Conservation (phyloP, 148 eudicot genomes). For the Rhododendron simsii region DNA sequence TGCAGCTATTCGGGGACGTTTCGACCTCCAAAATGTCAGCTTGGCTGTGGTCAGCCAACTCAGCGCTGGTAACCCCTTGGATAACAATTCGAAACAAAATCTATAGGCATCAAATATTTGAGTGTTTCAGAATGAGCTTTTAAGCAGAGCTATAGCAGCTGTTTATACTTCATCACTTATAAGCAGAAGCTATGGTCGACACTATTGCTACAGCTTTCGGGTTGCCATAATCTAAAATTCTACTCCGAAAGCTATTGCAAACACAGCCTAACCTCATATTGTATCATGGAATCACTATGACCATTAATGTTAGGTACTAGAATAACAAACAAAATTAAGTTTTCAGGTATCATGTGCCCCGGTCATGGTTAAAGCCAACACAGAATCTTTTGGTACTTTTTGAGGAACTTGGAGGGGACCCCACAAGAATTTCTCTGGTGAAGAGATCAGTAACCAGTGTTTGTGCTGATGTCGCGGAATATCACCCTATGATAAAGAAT, state of each 20-base stretch:
- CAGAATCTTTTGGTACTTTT: conserved; percentile 71
- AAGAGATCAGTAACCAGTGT: conserved; percentile 61
- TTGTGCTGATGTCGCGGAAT: conserved; percentile 67
- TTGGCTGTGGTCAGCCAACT: conserved; percentile 85
- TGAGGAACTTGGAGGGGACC: conserved; percentile 93
- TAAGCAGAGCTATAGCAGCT: not conserved
- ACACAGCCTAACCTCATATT: not conserved
- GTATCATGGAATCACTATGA: not conserved
- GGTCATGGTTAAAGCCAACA: conserved; percentile 87
- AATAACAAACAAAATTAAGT: conserved; percentile 4
- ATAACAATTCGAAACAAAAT: not conserved
- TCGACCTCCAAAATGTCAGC: conserved; percentile 72
- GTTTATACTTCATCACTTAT: not conserved
- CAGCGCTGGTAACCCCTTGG: conserved; percentile 69
- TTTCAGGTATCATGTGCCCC: conserved; percentile 79
- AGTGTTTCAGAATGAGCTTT: not conserved
- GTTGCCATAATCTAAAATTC: not conserved
- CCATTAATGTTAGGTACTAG: not conserved
- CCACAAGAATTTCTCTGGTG: conserved; percentile 52
- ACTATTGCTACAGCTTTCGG: not conserved
- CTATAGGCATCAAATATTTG: not conserved
- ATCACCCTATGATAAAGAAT: conserved; percentile 59
- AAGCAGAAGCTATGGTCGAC: not conserved
- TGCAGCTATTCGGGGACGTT: conserved; percentile 70
- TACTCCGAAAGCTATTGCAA: not conserved